Conservation (phyloP, 768 basidiomycete species). For the Krasilnikovozyma curviuscula region DNA sequence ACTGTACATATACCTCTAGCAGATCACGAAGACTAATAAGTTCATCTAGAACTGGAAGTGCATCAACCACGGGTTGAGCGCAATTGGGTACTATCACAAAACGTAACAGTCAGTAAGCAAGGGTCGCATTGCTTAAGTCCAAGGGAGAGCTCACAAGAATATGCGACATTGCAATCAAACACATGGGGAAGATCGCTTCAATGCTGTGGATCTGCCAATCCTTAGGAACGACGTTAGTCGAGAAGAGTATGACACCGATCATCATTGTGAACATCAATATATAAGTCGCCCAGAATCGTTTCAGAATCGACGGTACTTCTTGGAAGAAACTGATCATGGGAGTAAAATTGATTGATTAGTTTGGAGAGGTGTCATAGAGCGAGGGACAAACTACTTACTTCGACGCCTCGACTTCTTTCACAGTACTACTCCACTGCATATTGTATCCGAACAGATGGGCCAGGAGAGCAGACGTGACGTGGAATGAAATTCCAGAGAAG, state of each 20-base stretch:
- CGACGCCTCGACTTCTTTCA: too few relatives aligned
- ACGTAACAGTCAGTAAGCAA: too few relatives aligned
- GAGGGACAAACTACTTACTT: too few relatives aligned
- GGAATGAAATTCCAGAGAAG: conserved; percentile 56
- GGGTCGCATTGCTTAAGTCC: too few relatives aligned
- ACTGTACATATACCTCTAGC: too few relatives aligned
- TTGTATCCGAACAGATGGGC: conserved; percentile 43
- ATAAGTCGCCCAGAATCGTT: conserved; percentile 43
- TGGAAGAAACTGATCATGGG: conserved; percentile 77
- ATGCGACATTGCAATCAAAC: too few relatives aligned
- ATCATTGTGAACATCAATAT: conserved; percentile 21
- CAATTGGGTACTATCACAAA: too few relatives aligned
- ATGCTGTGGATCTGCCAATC: conserved; percentile 52
- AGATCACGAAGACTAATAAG: too few relatives aligned
- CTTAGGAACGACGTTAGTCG: conserved; percentile 35
- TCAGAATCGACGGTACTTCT: conserved; percentile 65
- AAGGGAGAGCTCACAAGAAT: too few relatives aligned
- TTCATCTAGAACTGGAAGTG: too few relatives aligned
- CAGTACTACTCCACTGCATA: conserved; percentile 35
- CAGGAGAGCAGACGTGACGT: conserved; percentile 40
- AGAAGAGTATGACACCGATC: conserved; percentile 39
- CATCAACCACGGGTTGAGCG: too few relatives aligned
- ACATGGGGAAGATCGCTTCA: conserved; percentile 58
- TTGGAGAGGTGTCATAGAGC: background rate
- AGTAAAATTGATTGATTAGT: conserved; percentile 65